These are phyloP conservation scores for Halenospora varia DNA, from an alignment of 495 filamentous ascomycete genomes.

Conservation along the genomic window DNA sequence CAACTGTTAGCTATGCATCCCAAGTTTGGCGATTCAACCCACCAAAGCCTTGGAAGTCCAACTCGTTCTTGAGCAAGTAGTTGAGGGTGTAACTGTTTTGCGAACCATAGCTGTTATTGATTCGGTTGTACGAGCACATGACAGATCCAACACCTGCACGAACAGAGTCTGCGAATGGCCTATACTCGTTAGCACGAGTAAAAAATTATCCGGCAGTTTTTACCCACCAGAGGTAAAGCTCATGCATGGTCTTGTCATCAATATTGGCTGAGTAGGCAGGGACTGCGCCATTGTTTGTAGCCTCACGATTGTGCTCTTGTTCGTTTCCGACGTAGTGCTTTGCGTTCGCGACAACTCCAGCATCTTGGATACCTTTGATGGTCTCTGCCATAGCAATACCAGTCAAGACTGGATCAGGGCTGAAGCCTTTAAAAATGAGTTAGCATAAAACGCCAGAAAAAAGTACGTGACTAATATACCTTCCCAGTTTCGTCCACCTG, in stretches of 20 bases:
- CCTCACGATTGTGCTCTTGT: constrained; percentile 80
- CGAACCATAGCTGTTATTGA: constrained; percentile 69
- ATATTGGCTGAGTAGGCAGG: constrained; percentile 74
- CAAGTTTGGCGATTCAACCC: neutral
- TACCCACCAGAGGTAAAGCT: constrained; percentile 80
- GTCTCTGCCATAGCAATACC: constrained; percentile 70
- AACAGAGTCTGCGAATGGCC: constrained; percentile 71
- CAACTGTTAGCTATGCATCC: constrained; percentile 1
- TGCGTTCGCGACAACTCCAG: constrained; percentile 74
- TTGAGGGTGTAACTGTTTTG: constrained; percentile 73
- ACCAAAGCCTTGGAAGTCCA: constrained; percentile 88
- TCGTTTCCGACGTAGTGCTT: constrained; percentile 80
- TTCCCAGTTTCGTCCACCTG: constrained; percentile 90
- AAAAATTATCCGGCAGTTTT: constrained; percentile 23
- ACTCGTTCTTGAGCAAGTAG: constrained; percentile 81
- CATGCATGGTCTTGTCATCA: constrained; percentile 93
- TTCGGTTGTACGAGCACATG: constrained; percentile 60
- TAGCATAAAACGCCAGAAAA: neutral
- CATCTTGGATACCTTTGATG: constrained; percentile 78
- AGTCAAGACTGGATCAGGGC: constrained; percentile 73
- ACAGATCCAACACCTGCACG: constrained; percentile 74
- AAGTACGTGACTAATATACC: constrained; percentile 21
- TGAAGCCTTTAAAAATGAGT: constrained; percentile 39
- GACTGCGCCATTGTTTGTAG: constrained; percentile 45
- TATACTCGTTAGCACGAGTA: constrained; percentile 22